These are phyloP conservation scores for Acer negundo DNA, from an alignment of 345 rosid genomes.

Conservation along the genomic window DNA sequence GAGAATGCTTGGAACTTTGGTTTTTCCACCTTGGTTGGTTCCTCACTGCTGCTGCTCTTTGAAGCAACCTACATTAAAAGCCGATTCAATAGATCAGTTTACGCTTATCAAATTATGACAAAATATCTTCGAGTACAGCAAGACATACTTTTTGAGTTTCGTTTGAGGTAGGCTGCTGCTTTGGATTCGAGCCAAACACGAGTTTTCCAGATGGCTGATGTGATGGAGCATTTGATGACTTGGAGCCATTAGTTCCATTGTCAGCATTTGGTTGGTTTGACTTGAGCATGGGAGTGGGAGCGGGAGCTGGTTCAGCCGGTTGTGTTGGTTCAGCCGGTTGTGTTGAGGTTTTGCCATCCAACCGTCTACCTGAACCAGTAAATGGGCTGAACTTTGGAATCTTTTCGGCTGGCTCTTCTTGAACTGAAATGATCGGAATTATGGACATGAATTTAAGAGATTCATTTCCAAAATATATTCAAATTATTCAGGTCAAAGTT, in stretches of 20 bases:
- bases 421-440: constrained; percentile 26
- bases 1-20: constrained; percentile 61
- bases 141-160: constrained; percentile 38
- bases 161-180: constrained; percentile 21
- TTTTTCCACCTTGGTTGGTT: constrained; percentile 33
- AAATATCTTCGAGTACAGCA: not conserved
- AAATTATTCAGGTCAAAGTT: not conserved
- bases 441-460: not conserved
- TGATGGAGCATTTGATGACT: constrained; percentile 28
- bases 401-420: constrained; percentile 47
- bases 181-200: constrained; percentile 51
- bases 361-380: constrained; percentile 54
- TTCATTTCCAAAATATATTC: not conserved
- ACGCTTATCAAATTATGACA: not conserved
- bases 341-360: constrained; percentile 52
- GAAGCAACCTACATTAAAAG: constrained; percentile 32
- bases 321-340: constrained; percentile 25
- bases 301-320: constrained; percentile 16
- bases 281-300: constrained; percentile 16
- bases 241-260: constrained; percentile 26
- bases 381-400: constrained; percentile 51
- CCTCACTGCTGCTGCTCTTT: constrained; percentile 35
- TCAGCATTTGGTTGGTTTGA: constrained; percentile 25
- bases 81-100: constrained; percentile 8
- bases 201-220: constrained; percentile 46